Base-by-base conservation (phyloP, 1,284 basidiomycete genomes). In the Trametes pubescens region DNA sequence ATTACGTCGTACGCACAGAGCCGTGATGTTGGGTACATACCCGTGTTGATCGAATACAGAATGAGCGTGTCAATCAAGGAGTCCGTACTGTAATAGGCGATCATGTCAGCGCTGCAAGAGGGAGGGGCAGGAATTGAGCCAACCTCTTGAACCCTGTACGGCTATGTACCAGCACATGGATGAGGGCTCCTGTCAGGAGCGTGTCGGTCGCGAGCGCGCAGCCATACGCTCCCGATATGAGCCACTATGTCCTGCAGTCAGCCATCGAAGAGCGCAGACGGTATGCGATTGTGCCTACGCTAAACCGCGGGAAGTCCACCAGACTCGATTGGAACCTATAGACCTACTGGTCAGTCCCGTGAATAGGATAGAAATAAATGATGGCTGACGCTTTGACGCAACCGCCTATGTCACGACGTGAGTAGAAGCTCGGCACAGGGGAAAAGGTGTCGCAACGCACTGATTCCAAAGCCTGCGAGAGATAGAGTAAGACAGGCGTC, bases 1-100 rank as follows among this genome's bases (percentile, higher is more conserved):
- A 4, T 13, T 48, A 2, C 9, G 47, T 32, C 8, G 8, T 5
- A 14, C 43, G 43, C n/a, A 8, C 4, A 47, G 7, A 22, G 5
- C 11, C 6, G 9, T n/a, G 7, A 21, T 18, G 14, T 16, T 24
- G 1, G 3, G 16, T 40, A 24, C 56, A 21, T 35, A 51, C 56
- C 56, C 8, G 56, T 57, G n/a, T 57, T 57, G 56, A 57, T 40
- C 10, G 56, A 49, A 21, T 57, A 57, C 35, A 57, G 35, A 35
- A 57, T 51, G 14, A 57, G 56, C 47, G 40, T 57, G 22, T 57
- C 56, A 11, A 57, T 18, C 24, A 35, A 51, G 10, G 35, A 40
- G 16, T 57, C 56, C n/a, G 56, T 57, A 5, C 56, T 57, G 7
- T 7, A 21, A 9, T 8, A n/a, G 16, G 29, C 29, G 8, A 32